Evolutionary conservation across 139 green algal species (phyloP).

Genomic region (Chlorella sorokiniana): DNA sequence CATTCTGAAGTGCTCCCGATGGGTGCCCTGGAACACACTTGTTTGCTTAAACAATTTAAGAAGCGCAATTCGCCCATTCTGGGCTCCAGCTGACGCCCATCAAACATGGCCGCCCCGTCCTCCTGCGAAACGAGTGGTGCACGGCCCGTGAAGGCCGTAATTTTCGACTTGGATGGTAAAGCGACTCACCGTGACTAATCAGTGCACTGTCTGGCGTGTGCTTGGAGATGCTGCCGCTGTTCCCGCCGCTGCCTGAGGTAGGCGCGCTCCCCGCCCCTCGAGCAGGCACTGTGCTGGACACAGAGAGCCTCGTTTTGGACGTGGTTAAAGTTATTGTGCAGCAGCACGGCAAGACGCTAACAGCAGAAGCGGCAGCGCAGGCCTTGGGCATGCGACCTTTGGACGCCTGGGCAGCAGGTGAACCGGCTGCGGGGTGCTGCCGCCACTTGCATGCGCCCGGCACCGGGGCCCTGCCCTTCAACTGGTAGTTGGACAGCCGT

Average conservation of each 20-base stretch:
- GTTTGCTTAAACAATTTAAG: too few species aligned
- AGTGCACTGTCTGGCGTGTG: not conserved
- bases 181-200: not conserved
- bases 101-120: too few species aligned
- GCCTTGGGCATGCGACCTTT: constrained; percentile 74
- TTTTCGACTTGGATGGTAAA: constrained; percentile 87
- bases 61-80: too few species aligned
- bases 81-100: not conserved
- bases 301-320: constrained; percentile 72
- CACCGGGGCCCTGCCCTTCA: too few species aligned
- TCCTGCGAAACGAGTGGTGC: not conserved
- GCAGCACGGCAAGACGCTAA: constrained; percentile 56
- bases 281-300: constrained; percentile 33
- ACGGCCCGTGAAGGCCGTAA: constrained; percentile 40
- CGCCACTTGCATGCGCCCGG: not conserved
- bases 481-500: too few species aligned
- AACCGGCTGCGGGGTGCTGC: not conserved
- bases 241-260: not conserved
- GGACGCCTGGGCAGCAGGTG: constrained; percentile 64
- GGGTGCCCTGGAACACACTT: too few species aligned
- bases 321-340: constrained; percentile 57
- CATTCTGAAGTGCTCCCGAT: too few species aligned
- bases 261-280: too few species aligned
- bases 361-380: constrained; percentile 37
- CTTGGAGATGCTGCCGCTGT: not conserved